Evolutionary conservation across 305 asterid genomes (phyloP).

Genomic region (Striga hermonthica): DNA sequence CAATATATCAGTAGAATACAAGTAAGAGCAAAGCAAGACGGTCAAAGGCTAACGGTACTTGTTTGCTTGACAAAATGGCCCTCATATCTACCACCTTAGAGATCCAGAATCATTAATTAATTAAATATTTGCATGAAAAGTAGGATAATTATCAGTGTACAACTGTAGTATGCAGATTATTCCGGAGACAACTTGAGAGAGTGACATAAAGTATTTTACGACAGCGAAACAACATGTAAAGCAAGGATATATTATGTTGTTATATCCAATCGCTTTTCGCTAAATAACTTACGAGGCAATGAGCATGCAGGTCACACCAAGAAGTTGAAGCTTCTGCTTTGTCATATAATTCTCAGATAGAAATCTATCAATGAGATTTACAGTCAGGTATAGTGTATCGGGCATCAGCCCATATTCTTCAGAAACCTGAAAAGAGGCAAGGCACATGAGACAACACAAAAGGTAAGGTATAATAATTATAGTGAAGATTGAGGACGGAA

Average conservation of each 20-base stretch:
- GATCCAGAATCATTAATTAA: background rate
- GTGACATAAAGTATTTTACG: background rate
- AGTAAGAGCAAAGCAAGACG: slow-evolving; percentile 26
- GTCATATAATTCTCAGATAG: slow-evolving; percentile 70
- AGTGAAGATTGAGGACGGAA: background rate
- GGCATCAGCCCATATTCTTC: slow-evolving; percentile 92
- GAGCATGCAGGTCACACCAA: slow-evolving; percentile 99
- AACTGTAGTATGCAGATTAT: slow-evolving; percentile 10
- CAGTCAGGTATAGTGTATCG: slow-evolving; percentile 96
- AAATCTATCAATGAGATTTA: slow-evolving; percentile 90
- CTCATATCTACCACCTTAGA: no score
- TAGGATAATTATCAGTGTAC: background rate
- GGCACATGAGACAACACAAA: slow-evolving; percentile 19
- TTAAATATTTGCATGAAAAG: slow-evolving; percentile 11
- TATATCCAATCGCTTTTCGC: background rate
- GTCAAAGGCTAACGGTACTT: slow-evolving; percentile 11
- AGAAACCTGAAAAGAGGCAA: slow-evolving; percentile 64
- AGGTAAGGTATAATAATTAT: background rate
- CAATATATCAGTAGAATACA: slow-evolving; percentile 26
- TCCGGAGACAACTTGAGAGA: background rate
- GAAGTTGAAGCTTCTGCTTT: slow-evolving; percentile 88
- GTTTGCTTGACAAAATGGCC: background rate
- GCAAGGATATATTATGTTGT: slow-evolving; percentile 22
- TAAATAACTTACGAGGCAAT: slow-evolving; percentile 82
- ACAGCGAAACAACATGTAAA: slow-evolving; percentile 3